phyloP scores from a whole-genome alignment of 352 stramenopile species.

The Pelagophyceae sp. region DNA sequence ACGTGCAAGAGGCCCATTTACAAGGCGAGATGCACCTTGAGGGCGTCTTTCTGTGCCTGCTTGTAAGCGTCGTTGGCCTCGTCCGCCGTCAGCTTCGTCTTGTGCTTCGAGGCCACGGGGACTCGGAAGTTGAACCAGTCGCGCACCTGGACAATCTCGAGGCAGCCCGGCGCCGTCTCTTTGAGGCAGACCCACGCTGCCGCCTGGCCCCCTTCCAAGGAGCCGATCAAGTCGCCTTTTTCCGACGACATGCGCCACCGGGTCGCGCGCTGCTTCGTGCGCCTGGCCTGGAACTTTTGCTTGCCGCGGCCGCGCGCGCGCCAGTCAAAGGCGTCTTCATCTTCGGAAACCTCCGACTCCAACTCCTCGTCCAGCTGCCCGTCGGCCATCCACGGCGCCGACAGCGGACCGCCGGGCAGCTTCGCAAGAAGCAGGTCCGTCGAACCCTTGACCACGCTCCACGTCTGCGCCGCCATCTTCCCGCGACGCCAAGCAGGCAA shows the following conservation, averaged over 20 bases:
- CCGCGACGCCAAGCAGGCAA: too few species aligned
- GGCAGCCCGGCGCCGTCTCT: neutral
- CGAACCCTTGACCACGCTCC: neutral
- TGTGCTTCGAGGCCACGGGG: neutral
- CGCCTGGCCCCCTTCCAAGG: neutral
- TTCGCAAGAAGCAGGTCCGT: neutral
- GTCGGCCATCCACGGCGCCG: neutral
- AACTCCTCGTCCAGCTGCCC: neutral
- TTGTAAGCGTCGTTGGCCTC: neutral
- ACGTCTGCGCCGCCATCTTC: neutral
- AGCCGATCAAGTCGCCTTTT: neutral
- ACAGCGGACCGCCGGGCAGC: neutral
- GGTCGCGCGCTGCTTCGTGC: neutral
- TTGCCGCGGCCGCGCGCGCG: neutral
- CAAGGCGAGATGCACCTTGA: neutral
- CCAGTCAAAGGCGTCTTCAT: neutral
- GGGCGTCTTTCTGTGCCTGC: neutral
- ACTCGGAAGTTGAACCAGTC: neutral
- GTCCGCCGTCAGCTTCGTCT: neutral
- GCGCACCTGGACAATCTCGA: neutral
- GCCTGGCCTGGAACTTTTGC: neutral
- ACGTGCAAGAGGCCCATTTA: neutral
- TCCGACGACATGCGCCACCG: neutral
- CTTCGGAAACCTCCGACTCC: constrained; percentile 12
- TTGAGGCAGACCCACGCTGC: neutral